Conservation (phyloP, 768 basidiomycete genomes). For the Austroboletus eburneus region DNA sequence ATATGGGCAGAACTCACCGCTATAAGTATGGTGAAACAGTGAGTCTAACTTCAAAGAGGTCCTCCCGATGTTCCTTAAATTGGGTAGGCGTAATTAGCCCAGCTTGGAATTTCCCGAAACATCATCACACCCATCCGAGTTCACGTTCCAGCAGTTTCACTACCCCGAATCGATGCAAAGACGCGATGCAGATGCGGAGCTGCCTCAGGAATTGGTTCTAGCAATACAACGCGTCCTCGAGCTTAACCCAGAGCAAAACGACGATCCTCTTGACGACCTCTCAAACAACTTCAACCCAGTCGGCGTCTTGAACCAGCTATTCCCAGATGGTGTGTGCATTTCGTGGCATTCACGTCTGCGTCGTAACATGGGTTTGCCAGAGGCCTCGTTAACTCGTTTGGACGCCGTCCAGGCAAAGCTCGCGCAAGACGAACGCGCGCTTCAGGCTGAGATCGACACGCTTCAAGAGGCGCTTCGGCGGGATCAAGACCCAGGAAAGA, state of each 20-base stretch:
- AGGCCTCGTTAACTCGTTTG: conserved; percentile 69
- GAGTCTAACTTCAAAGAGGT: too few relatives aligned
- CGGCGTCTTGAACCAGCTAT: conserved; percentile 54
- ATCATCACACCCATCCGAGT: not conserved
- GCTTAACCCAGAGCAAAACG: conserved; percentile 37
- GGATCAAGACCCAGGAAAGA: conserved; percentile 83
- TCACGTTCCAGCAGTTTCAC: too few relatives aligned
- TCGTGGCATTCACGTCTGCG: not conserved
- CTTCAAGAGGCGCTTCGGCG: conserved; percentile 63
- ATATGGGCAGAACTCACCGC: conserved; percentile 9
- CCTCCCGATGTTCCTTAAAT: conserved; percentile 16
- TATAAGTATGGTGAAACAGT: not conserved
- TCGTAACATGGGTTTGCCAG: conserved; percentile 36
- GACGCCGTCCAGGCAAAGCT: conserved; percentile 68
- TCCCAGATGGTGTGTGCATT: conserved; percentile 65
- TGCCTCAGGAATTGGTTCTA: conserved; percentile 63
- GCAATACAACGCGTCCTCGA: conserved; percentile 71
- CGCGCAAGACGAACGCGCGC: conserved; percentile 59
- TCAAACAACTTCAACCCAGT: conserved; percentile 55
- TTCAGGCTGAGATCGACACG: conserved; percentile 67
- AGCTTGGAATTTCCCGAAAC: not conserved
- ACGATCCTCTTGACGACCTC: conserved; percentile 56
- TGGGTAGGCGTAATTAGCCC: not conserved
- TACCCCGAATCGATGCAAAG: conserved; percentile 17
- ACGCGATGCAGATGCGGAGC: conserved; percentile 36